Base-by-base conservation (phyloP, 176 grass and related monocot genomes). In the Ensete ventricosum region DNA sequence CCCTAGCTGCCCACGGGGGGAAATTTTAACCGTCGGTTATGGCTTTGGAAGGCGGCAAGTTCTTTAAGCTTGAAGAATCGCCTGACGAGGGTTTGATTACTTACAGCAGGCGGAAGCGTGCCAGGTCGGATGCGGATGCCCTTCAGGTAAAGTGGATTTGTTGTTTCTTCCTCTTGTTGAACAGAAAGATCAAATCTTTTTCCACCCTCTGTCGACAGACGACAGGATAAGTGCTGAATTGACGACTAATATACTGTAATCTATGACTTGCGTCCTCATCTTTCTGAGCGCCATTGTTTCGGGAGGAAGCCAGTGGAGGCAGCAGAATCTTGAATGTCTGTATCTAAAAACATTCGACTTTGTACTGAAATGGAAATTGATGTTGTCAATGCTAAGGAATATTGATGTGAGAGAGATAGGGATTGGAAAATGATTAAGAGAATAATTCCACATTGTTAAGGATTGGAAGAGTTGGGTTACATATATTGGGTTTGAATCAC, bases 31-130 rank as follows among this genome's bases (percentile, higher is more conserved):
- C 20, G 24, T 51, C 22, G 27, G 64, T 3, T 53, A 75, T 50
- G 70, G 57, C 26, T 1, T 23, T 79, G 17, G 72, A 74, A 17
- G 53, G 13, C 10, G 25, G 52, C 53, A 55, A 57, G 21, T 73
- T 65, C 21, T n/a, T 29, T 21, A 43, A 75, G 50, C 17, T 8
- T 48, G 71, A 78, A 67, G 49, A 80, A 65, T 80, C 77, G 10
- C 26, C 62, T n/a, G 67, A 74, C 66, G 70, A 69, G 10, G 76
- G 58, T 8, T 10, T 79, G 50, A 80, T 74, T 52, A 84, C 82
- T 26, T 84, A 84, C 82, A 84, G 67, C 67, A 62, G 82, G 76
- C 49, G 71, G 67, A 74, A 55, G 53, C 72, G 53, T 29, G 72
- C 16, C 23, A 55, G 23, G 14, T 11, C 72, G 24, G 16, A 7